Percentiles rank a stretch among this genome's conserved stretches.
phyloP scores from a whole-genome alignment of 331 rosid genomes.

The Pyracantha coccinea region DNA sequence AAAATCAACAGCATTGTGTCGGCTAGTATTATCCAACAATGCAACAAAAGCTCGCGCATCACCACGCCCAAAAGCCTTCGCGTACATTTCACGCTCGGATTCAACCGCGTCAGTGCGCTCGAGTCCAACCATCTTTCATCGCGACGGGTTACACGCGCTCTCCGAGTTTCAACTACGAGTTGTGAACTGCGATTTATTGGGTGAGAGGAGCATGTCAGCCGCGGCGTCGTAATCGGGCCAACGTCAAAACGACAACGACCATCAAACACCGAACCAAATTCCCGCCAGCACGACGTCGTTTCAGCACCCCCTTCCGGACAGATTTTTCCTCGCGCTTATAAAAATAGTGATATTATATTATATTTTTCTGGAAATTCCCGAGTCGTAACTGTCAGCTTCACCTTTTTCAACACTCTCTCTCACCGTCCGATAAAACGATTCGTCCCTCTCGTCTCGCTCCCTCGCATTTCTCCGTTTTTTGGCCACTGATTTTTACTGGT shows the following conservation, averaged over 20 bases:
- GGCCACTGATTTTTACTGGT: conserved; percentile 16
- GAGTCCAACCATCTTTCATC: neutral
- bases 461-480: conserved; percentile 26
- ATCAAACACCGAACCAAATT: neutral
- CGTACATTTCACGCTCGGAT: conserved; percentile 8
- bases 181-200: neutral
- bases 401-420: neutral
- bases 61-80: neutral
- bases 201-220: conserved; percentile 14
- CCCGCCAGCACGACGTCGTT: conserved; percentile 25
- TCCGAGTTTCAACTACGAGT: neutral
- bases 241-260: conserved; percentile 1
- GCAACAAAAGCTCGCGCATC: conserved; percentile 1
- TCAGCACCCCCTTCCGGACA: neutral
- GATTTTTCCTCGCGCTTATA: neutral
- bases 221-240: conserved; percentile 26
- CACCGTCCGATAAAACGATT: neutral
- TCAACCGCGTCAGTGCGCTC: neutral
- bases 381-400: conserved; percentile 13
- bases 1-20: conserved; percentile 22
- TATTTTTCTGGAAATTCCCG: conserved; percentile 9
- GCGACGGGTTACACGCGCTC: neutral
- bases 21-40: conserved; percentile 19
- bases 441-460: conserved; percentile 10
- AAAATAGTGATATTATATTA: neutral